Conservation (phyloP, 306 rosid genomes). For the Vigna nakashimae region DNA sequence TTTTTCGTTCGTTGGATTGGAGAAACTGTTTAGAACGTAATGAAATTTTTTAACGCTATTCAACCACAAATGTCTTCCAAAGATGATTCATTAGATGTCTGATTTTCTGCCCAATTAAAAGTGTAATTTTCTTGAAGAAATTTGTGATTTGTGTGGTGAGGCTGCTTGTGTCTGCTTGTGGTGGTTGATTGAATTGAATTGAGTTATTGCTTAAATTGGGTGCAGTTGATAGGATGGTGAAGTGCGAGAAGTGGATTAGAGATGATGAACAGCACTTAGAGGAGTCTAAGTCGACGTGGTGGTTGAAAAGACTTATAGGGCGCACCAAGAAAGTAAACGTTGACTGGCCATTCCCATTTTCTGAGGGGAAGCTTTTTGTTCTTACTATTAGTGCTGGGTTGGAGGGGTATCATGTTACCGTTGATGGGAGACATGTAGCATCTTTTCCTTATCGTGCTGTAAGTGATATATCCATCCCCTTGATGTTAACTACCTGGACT, state of each 20-base stretch:
- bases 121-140: neutral
- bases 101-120: neutral
- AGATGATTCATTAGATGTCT: neutral
- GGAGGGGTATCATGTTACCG: constrained; percentile 87
- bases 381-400: constrained; percentile 84
- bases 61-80: neutral
- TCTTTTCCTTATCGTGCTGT: constrained; percentile 91
- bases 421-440: constrained; percentile 80
- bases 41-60: neutral
- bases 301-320: constrained; percentile 76
- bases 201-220: constrained; percentile 49
- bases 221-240: constrained; percentile 84
- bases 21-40: neutral
- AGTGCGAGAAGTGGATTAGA: constrained; percentile 89
- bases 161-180: neutral
- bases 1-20: neutral
- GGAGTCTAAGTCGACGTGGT: constrained; percentile 78
- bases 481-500: constrained; percentile 1
- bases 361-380: constrained; percentile 78
- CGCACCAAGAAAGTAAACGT: constrained; percentile 67
- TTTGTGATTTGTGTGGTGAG: neutral
- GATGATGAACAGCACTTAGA: constrained; percentile 58
- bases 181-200: constrained; percentile 23
- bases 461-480: constrained; percentile 51
- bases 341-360: constrained; percentile 86